Evolutionary conservation across 306 rosid genomes (phyloP).

Genomic region (Cajanus cajan): DNA sequence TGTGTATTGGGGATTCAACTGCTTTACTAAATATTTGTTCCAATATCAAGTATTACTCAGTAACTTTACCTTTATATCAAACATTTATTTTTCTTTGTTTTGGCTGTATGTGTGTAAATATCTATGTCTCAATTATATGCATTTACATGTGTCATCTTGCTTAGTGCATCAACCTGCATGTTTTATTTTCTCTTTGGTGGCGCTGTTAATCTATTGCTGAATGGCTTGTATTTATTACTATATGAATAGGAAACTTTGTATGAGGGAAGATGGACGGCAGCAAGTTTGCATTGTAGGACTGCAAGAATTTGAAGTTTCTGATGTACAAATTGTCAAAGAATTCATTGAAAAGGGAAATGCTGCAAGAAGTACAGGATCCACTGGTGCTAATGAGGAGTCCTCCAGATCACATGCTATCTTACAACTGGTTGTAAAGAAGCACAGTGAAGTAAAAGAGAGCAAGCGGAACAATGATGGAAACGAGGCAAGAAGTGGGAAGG

Average conservation of each 20-base stretch:
- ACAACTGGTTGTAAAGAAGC: conserved; percentile 87
- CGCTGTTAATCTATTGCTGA: not conserved
- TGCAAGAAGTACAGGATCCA: conserved; percentile 96
- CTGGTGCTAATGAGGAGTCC: conserved; percentile 99
- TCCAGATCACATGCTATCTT: conserved; percentile 99
- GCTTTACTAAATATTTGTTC: not conserved
- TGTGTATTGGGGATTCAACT: not conserved
- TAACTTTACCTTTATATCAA: conserved; percentile 10
- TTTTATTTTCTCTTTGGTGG: conserved; percentile 8
- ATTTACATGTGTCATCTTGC: conserved; percentile 3
- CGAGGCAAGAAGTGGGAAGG: conserved; percentile 79
- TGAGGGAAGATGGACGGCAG: conserved; percentile 98
- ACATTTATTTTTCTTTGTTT: conserved; percentile 10
- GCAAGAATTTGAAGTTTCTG: conserved; percentile 99
- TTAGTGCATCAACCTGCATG: conserved; percentile 15
- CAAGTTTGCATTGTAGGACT: conserved; percentile 99
- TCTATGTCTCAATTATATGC: conserved; percentile 10
- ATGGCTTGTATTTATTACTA: conserved; percentile 18
- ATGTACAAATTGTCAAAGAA: conserved; percentile 90
- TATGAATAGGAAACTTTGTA: conserved; percentile 79
- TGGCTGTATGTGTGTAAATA: conserved; percentile 3
- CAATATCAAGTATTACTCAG: not conserved
- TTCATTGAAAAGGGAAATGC: conserved; percentile 93
- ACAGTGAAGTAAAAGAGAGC: conserved; percentile 71
- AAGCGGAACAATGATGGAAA: conserved; percentile 78